These are phyloP conservation scores for Wallacemonas sp. DNA, from an alignment of 208 protist species.

Conservation along the genomic window DNA sequence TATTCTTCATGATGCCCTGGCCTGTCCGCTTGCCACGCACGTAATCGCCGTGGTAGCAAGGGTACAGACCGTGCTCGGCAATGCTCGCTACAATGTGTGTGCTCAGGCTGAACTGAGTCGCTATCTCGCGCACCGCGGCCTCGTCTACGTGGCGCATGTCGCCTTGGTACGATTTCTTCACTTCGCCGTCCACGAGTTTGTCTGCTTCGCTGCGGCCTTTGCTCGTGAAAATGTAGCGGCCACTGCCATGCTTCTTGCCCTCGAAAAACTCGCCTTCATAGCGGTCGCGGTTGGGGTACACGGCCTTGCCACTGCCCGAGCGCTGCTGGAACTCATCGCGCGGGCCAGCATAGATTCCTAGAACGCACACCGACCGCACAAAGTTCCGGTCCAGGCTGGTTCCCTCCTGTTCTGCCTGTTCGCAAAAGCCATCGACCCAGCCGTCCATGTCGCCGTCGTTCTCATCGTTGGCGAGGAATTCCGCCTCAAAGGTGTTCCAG, in stretches of 20 bases:
- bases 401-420: conserved; percentile 60
- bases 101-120: conserved; percentile 62
- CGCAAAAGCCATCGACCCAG: conserved; percentile 80
- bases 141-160: conserved; percentile 32
- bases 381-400: conserved; percentile 67
- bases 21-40: conserved; percentile 77
- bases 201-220: conserved; percentile 83
- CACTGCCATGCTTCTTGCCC: conserved; percentile 86
- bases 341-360: conserved; percentile 88
- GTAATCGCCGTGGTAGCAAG: conserved; percentile 90
- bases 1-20: conserved; percentile 89
- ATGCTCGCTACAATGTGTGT: conserved; percentile 63
- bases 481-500: conserved; percentile 73
- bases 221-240: conserved; percentile 76
- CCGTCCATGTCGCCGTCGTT: conserved; percentile 76
- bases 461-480: conserved; percentile 56
- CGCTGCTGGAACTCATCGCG: conserved; percentile 92
- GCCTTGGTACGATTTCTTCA: conserved; percentile 47
- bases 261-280: conserved; percentile 92
- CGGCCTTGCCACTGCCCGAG: conserved; percentile 79
- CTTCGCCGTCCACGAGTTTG: conserved; percentile 66
- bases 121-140: conserved; percentile 27
- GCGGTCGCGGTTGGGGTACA: conserved; percentile 82
- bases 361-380: conserved; percentile 71
- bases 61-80: conserved; percentile 69